Conservation (phyloP, 352 stramenopile genomes). For the Phytopythium montanum region DNA sequence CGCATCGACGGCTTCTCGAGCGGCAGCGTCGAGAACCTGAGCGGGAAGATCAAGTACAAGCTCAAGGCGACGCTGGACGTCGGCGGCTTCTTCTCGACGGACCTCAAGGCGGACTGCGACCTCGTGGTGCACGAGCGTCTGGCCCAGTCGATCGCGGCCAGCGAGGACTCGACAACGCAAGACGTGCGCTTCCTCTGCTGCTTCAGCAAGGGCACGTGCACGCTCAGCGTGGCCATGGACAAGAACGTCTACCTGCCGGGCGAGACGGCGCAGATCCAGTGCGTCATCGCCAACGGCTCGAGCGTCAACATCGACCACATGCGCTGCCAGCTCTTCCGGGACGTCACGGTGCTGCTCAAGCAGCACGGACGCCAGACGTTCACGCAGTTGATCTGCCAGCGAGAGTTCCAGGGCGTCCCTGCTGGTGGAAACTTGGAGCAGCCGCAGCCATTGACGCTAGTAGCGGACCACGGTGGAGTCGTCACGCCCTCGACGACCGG, state of each 20-base stretch:
- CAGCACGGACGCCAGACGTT: constrained; percentile 33
- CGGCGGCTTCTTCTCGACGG: constrained; percentile 48
- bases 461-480: constrained; percentile 18
- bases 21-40: constrained; percentile 34
- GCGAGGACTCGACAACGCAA: constrained; percentile 52
- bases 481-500: constrained; percentile 48
- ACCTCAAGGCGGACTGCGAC: constrained; percentile 56
- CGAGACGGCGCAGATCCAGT: constrained; percentile 57
- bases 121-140: constrained; percentile 61
- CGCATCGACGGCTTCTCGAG: constrained; percentile 43
- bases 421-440: constrained; percentile 32
- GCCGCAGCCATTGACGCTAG: constrained; percentile 43
- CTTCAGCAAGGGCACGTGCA: constrained; percentile 47
- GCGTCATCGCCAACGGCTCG: constrained; percentile 58
- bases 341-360: constrained; percentile 32
- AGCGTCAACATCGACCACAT: constrained; percentile 54
- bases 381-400: constrained; percentile 33
- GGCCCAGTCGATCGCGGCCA: constrained; percentile 33
- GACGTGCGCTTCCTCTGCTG: constrained; percentile 60
- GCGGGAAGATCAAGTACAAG: constrained; percentile 74
- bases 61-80: constrained; percentile 71
- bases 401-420: constrained; percentile 44
- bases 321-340: constrained; percentile 52
- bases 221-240: constrained; percentile 62
- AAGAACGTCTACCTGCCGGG: constrained; percentile 67